Percentiles rank a stretch among this genome's conserved stretches.
Evolutionary conservation across 2,329 filamentous ascomycete genomes (phyloP).

Genomic region (Pseudogymnoascus sp.): DNA sequence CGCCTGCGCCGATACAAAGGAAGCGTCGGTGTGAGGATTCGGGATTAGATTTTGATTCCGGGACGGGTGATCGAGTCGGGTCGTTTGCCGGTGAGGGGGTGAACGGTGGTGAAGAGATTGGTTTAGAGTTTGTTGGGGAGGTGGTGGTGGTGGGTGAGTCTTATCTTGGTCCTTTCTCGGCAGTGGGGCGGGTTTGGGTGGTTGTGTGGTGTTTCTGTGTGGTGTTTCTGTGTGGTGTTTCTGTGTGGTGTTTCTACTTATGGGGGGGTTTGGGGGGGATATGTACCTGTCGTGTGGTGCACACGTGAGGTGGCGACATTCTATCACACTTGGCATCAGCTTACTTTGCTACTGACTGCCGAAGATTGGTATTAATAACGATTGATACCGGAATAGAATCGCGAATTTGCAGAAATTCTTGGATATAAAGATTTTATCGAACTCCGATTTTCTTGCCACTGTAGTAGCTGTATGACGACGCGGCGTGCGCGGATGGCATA

Average conservation of each 20-base stretch:
- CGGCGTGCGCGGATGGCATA: neutral
- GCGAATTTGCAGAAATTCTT: neutral
- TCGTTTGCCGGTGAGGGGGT: neutral
- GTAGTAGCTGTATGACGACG: neutral
- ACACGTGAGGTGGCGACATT: slow-evolving; percentile 8
- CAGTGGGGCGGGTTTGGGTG: neutral
- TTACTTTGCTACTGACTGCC: neutral
- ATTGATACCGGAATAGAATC: neutral
- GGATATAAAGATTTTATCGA: neutral
- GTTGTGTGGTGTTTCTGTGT: neutral
- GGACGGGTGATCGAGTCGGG: neutral
- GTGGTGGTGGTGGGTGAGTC: slow-evolving; percentile 4
- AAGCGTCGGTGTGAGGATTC: neutral
- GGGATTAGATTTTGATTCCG: neutral
- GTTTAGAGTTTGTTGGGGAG: slow-evolving; percentile 3
- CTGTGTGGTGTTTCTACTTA: neutral
- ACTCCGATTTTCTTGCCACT: neutral
- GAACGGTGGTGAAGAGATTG: neutral
- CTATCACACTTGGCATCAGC: neutral
- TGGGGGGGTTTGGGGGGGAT: neutral
- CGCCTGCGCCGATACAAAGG: neutral
- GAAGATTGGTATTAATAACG: neutral
- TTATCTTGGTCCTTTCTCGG: slow-evolving; percentile 6
- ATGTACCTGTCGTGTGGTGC: neutral
- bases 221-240: neutral